These are phyloP conservation scores for Kwoniella dendrophila DNA, from an alignment of 768 basidiomycete species.

Conservation along the genomic window DNA sequence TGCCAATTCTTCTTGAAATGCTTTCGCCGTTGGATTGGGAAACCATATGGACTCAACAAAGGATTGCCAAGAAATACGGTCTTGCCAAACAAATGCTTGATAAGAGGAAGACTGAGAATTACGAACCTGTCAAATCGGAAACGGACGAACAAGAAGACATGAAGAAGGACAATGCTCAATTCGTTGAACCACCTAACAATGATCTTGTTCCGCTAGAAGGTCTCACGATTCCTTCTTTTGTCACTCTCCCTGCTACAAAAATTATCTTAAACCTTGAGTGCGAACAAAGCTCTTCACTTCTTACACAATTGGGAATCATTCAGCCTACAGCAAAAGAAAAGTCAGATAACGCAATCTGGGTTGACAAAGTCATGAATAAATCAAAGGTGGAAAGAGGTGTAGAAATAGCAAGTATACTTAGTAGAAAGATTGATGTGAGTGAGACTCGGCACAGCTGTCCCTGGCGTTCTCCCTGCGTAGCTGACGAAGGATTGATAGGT, in stretches of 20 bases:
- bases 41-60: conserved; percentile 5
- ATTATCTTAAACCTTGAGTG: conserved; percentile 28
- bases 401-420: conserved; percentile 26
- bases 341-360: conserved; percentile 22
- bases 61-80: conserved; percentile 23
- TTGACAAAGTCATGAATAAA: conserved; percentile 23
- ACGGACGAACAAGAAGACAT: not conserved
- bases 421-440: conserved; percentile 35
- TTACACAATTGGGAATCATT: conserved; percentile 17
- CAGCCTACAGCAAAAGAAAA: conserved; percentile 20
- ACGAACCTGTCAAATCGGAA: not conserved
- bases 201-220: conserved; percentile 3
- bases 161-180: not conserved
- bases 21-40: conserved; percentile 16
- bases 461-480: not conserved
- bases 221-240: conserved; percentile 13
- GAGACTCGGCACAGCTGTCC: not conserved
- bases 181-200: not conserved
- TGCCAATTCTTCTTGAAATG: conserved; percentile 19
- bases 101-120: not conserved
- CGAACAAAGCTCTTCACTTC: conserved; percentile 6
- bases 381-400: conserved; percentile 20
- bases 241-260: conserved; percentile 9
- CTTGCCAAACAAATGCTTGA: conserved; percentile 23
- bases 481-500: not conserved